phyloP scores from a whole-genome alignment of 345 rosid species.

The Cochlearia excelsa region DNA sequence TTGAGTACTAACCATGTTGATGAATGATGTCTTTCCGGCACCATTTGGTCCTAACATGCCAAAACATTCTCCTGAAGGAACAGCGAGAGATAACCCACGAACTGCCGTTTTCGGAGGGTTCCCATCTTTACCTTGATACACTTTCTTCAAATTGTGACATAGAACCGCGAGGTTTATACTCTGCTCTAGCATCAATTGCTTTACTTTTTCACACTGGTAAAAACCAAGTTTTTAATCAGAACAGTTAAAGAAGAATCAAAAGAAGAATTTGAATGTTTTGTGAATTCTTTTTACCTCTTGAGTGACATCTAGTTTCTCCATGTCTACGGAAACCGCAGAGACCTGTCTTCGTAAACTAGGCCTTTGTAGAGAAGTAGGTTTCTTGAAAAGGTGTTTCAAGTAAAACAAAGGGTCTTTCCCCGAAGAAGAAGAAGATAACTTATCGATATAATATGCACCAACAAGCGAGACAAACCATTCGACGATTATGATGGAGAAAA shows the following conservation, averaged over 20 bases:
- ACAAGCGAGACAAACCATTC: conserved; percentile 73
- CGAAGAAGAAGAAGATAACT: conserved; percentile 40
- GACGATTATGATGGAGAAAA: conserved; percentile 55
- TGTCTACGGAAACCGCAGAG: conserved; percentile 63
- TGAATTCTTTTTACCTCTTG: conserved; percentile 61
- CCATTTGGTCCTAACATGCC: conserved; percentile 99
- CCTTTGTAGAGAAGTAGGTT: conserved; percentile 40
- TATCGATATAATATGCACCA: conserved; percentile 69
- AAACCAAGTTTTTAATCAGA: conserved; percentile 2
- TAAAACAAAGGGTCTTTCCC: conserved; percentile 57
- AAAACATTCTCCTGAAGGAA: conserved; percentile 90
- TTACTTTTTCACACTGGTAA: conserved; percentile 72
- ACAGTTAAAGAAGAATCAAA: neutral
- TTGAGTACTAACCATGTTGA: conserved; percentile 67
- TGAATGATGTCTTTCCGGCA: conserved; percentile 94
- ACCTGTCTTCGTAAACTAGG: conserved; percentile 67
- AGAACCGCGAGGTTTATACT: conserved; percentile 55
- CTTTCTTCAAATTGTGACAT: conserved; percentile 68
- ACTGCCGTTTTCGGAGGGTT: conserved; percentile 87
- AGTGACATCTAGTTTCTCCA: conserved; percentile 82
- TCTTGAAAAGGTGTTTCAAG: conserved; percentile 49
- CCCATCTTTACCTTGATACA: conserved; percentile 89
- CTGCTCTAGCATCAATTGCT: conserved; percentile 57
- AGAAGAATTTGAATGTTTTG: neutral
- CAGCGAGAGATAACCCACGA: conserved; percentile 81